These are phyloP conservation scores for Corchorus olitorius DNA, from an alignment of 345 rosid genomes.

Conservation along the genomic window DNA sequence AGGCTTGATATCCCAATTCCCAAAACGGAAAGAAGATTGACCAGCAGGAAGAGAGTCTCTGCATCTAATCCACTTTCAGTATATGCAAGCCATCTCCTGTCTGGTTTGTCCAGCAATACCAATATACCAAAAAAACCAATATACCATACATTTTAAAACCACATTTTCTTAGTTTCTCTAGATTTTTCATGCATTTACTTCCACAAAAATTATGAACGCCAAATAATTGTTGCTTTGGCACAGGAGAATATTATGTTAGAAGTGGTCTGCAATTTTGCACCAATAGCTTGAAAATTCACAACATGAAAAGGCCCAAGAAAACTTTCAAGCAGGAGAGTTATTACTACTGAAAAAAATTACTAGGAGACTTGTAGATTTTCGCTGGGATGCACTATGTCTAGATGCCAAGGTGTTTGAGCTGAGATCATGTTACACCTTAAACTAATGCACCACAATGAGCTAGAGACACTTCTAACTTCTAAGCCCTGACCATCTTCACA, in stretches of 20 bases:
- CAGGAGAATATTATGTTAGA: neutral
- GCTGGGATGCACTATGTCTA: neutral
- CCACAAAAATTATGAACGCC: neutral
- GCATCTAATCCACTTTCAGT: neutral
- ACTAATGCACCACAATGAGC: conserved; percentile 6
- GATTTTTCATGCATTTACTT: neutral
- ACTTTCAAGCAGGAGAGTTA: neutral
- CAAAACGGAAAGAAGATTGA: too few relatives aligned
- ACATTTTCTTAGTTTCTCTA: neutral
- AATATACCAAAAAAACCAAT: neutral
- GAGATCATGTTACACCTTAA: too few relatives aligned
- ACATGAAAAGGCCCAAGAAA: neutral
- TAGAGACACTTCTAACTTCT: neutral
- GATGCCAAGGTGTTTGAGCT: too few relatives aligned
- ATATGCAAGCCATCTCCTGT: neutral
- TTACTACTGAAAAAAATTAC: too few relatives aligned
- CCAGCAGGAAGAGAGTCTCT: neutral
- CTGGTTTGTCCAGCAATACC: neutral
- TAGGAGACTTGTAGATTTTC: neutral
- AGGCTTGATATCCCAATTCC: too few relatives aligned
- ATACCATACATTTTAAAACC: neutral
- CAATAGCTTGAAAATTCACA: too few relatives aligned
- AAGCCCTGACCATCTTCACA: neutral
- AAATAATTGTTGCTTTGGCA: neutral
- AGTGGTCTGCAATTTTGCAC: neutral